Evolutionary conservation across 495 filamentous ascomycete species (phyloP).

Genomic region (Oidiodendron maius): DNA sequence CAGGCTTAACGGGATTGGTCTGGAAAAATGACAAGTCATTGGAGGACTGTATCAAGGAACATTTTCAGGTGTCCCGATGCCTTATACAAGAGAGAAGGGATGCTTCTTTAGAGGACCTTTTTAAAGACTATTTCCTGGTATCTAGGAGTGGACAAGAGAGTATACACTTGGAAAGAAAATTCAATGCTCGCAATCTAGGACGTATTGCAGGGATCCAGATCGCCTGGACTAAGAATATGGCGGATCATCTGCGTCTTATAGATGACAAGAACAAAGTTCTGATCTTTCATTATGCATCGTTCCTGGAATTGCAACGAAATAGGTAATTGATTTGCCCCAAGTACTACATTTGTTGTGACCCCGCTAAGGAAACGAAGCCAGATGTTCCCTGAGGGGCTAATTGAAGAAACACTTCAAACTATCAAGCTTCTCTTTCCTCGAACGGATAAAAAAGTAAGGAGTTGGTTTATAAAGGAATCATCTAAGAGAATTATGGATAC

Average conservation of each 20-base stretch:
- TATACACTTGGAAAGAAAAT: constrained; percentile 20
- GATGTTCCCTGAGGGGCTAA: constrained; percentile 26
- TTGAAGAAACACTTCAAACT: constrained; percentile 39
- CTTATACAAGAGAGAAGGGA: too few relatives aligned
- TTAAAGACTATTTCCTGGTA: constrained; percentile 2
- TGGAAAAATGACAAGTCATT: too few relatives aligned
- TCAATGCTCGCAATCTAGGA: constrained; percentile 25
- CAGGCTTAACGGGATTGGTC: background rate
- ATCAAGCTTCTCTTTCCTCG: constrained; percentile 37
- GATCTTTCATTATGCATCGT: constrained; percentile 38
- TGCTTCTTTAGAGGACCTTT: constrained; percentile 11
- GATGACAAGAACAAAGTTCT: constrained; percentile 32
- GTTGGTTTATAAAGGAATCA: constrained; percentile 22
- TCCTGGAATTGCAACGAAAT: constrained; percentile 24
- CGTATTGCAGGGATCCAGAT: constrained; percentile 35
- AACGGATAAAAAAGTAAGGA: constrained; percentile 16
- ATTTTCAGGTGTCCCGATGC: too few relatives aligned
- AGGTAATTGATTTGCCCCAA: background rate
- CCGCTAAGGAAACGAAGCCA: background rate
- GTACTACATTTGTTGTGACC: background rate
- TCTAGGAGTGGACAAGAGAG: background rate
- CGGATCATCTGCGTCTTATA: constrained; percentile 36
- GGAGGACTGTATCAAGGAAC: too few relatives aligned
- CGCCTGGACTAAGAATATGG: constrained; percentile 35
- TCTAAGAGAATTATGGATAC: constrained; percentile 10